Base-by-base conservation (phyloP, 352 stramenopile genomes). In the Pythium folliculosum region DNA sequence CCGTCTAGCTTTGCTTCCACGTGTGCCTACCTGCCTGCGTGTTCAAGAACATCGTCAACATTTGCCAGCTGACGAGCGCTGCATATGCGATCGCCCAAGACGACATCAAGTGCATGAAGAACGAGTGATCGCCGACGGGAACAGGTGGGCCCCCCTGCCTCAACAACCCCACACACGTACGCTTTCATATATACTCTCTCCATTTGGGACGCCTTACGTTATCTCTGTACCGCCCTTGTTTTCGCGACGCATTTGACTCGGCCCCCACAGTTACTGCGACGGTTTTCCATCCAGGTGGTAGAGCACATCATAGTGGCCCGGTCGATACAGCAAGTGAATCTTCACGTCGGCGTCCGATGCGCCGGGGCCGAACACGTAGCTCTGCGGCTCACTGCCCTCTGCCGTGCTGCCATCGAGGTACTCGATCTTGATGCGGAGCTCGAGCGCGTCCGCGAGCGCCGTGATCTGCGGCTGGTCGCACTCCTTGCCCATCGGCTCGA, bases 291-390 rank as follows among this genome's bases (percentile, higher is more conserved):
- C 17, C 75, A 66, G 35, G 19, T 77, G 77, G 66, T 98, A 98
- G 57, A 98, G 77, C 55, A 98, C 95, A 73, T 98, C 95, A 81
- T 98, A 98, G 75, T 98, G 95, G 14, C 95, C 95, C 17, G 94
- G 94, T 60, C 95, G 88, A 82, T 98, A 98, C 25, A 98, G 75
- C 57, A 98, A 73, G 44, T 85, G 83, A 44, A 98, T 82, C 21
- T 62, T 17, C 30, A 52, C 63, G 50, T 53, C 70, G 13, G 35
- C 53, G 4, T 43, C 21, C 3, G 52, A 40, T 35, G 30, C 37
- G n/a, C n/a, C 48, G 1, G 78, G 66, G 1, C 73, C 76, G 52
- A 81, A 94, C 23, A 89, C 70, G 70, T 94, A 92, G 61, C 67
- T 89, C 60, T 89, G 83, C 8, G 89, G 75, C 19, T 82, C 62